Evolutionary conservation across 208 protist genomes (phyloP), one percentile per base, ranked within the genome.

Genomic region (Herpetomonas samuelpessoai): DNA sequence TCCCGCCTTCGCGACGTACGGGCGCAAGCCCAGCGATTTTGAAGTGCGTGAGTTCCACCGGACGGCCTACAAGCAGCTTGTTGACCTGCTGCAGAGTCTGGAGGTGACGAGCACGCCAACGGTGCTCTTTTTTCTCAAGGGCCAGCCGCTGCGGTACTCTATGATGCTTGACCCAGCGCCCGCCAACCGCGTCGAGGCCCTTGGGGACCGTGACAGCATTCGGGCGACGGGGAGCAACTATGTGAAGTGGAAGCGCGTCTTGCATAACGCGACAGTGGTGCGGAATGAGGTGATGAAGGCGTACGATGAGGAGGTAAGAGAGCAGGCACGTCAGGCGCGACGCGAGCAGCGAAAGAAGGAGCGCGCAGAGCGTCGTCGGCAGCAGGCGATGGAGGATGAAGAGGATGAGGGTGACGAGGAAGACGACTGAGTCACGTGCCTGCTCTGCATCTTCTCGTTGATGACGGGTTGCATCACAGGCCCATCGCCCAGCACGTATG

Each of bases 71-170:
- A 21, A 73, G 29, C 66, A 89, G 41, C 74, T 93, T 6, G 21
- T 79, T 22, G 73, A 85, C 18, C 63, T 93, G n/a, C 69, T 93
- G 35, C 73, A 59, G 21, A 56, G 74, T 19, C 66, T 93, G 26
- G 74, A 76, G 56, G 71, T 93, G 49, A 67, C 63, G 24, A 88
- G 83, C 71, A 93, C 87, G 0, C 87, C 87, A 3, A 78, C 57
- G 46, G 80, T 93, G 83, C 53, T 83, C 67, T 91, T 93, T 61
- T 93, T 82, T 71, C 47, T 93, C 2, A 45, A 63, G 25, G 87
- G 87, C 1, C 58, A 87, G 54, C 49, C 61, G 21, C 58, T 93
- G 35, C 71, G 83, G 18, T 88, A 88, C 65, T 75, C 69, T 6
- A 50, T 58, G 27, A 59, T 74, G 49, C 39, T 69, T 59, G 74